These are phyloP conservation scores for Cryptosporidium andersoni DNA, from an alignment of 169 alveolate genomes.

Conservation along the genomic window DNA sequence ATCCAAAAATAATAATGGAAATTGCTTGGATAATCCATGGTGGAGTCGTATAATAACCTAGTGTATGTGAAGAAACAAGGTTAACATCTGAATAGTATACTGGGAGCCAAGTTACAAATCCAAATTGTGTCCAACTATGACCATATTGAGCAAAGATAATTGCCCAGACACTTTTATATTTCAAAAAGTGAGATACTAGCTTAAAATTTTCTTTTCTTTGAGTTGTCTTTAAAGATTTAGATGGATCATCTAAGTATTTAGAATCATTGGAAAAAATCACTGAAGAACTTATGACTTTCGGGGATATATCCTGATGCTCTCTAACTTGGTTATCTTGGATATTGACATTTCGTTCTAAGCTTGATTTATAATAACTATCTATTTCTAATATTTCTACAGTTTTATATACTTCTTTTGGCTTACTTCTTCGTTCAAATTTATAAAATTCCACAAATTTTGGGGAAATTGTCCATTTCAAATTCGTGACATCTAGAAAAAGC, in stretches of 20 bases:
- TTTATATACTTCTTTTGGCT: background rate
- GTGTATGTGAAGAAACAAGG: conserved; percentile 10
- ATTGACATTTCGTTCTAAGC: background rate
- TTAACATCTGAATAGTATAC: conserved; percentile 49
- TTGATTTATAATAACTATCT: background rate
- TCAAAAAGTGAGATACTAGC: conserved; percentile 1
- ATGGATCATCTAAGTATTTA: background rate
- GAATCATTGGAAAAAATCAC: background rate
- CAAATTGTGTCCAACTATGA: conserved; percentile 69
- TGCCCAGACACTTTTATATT: conserved; percentile 26
- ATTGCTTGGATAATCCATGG: conserved; percentile 67
- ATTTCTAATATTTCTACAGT: too few species aligned
- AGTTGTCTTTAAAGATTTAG: background rate
- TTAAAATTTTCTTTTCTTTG: background rate
- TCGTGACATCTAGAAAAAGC: conserved; percentile 48
- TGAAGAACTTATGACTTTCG: background rate
- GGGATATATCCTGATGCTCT: too few species aligned
- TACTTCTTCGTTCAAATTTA: background rate
- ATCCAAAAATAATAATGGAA: conserved; percentile 46
- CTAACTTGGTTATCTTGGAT: background rate
- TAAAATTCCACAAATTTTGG: conserved; percentile 34
- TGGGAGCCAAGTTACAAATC: conserved; percentile 70
- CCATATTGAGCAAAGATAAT: conserved; percentile 55
- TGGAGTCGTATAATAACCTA: conserved; percentile 61
- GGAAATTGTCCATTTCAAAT: conserved; percentile 10